Evolutionary conservation across 805 yeast genomes (phyloP).

Genomic region (Jamesozyma gamospora): DNA sequence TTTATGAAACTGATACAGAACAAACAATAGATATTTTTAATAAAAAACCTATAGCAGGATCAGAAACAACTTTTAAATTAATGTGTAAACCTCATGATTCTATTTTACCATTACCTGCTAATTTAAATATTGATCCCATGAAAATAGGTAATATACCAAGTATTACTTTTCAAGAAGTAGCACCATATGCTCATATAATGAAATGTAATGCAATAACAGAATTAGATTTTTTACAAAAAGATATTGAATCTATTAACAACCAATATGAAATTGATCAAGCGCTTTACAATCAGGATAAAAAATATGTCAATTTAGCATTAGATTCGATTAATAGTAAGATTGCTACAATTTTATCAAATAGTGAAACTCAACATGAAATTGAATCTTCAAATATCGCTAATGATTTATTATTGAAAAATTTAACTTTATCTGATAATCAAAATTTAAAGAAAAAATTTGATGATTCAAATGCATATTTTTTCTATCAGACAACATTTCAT

Average conservation of each 20-base stretch:
- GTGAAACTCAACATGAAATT: constrained; percentile 3
- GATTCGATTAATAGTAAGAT: constrained; percentile 42
- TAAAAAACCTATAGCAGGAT: constrained; percentile 42
- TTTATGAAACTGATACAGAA: constrained; percentile 41
- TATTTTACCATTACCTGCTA: constrained; percentile 41
- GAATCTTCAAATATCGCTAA: neutral
- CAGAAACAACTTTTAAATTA: constrained; percentile 49
- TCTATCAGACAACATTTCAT: constrained; percentile 69
- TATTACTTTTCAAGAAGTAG: constrained; percentile 32
- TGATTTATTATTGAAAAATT: constrained; percentile 7
- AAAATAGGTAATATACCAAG: constrained; percentile 46
- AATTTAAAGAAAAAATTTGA: constrained; percentile 19
- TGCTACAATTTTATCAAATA: constrained; percentile 27
- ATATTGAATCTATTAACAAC: constrained; percentile 41
- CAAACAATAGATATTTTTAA: neutral
- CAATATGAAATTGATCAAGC: constrained; percentile 49
- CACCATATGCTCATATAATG: constrained; percentile 56
- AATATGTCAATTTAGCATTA: constrained; percentile 45
- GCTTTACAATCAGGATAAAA: constrained; percentile 51
- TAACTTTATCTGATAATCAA: neutral
- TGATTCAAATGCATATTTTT: constrained; percentile 47
- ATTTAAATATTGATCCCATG: constrained; percentile 32
- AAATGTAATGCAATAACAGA: constrained; percentile 52
- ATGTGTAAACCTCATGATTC: constrained; percentile 46
- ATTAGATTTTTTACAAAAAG: constrained; percentile 46